Conservation (phyloP, 208 protist genomes). For the Crithidia bombi region DNA sequence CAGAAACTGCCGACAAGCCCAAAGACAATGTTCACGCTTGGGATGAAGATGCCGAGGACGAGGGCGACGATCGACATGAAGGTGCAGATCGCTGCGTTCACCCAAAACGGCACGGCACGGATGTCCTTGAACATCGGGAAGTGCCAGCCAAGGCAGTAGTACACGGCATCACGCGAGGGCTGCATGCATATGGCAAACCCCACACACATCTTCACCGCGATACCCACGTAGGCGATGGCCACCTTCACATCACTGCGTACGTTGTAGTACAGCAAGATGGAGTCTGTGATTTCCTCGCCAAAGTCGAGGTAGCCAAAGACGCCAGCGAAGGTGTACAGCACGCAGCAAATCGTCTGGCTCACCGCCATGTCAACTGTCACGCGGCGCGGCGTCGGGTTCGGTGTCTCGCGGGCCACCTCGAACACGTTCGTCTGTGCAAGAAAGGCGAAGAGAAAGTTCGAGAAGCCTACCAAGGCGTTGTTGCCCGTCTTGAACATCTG, state of each 20-base stretch:
- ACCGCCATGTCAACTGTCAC: constrained; percentile 60
- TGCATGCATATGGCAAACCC: constrained; percentile 81
- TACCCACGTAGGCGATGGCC: constrained; percentile 66
- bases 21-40: constrained; percentile 76
- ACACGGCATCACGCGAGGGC: constrained; percentile 68
- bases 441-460: constrained; percentile 85
- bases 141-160: constrained; percentile 66
- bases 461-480: constrained; percentile 66
- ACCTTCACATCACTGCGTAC: constrained; percentile 53
- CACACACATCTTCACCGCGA: constrained; percentile 77
- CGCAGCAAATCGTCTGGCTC: constrained; percentile 67
- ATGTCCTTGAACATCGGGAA: constrained; percentile 53
- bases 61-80: constrained; percentile 68
- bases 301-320: constrained; percentile 86
- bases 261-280: constrained; percentile 77
- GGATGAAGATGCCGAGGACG: constrained; percentile 78
- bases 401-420: constrained; percentile 72
- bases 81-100: constrained; percentile 60
- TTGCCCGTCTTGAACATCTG: constrained; percentile 70
- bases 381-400: constrained; percentile 40
- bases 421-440: constrained; percentile 82
- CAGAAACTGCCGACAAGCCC: constrained; percentile 77
- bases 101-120: constrained; percentile 56
- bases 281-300: constrained; percentile 49
- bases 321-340: constrained; percentile 77